phyloP scores from a whole-genome alignment of 768 basidiomycete species.

The Mycena kentingensis region DNA sequence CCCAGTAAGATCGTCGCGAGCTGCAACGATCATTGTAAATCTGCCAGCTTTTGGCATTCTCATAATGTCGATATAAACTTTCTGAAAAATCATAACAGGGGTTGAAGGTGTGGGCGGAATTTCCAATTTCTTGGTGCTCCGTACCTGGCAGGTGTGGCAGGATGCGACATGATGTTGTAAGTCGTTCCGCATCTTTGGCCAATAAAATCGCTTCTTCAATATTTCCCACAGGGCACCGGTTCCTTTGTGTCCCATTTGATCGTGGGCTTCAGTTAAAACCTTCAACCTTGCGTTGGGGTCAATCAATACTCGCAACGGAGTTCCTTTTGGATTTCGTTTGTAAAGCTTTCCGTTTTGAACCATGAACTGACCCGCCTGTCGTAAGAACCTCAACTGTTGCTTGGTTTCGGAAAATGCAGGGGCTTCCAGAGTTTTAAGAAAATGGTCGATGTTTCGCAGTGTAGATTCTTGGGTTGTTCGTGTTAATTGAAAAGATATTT shows the following conservation, averaged over 20 bases:
- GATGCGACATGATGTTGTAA: conserved; percentile 28
- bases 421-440: conserved; percentile 16
- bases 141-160: too few species aligned
- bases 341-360: conserved; percentile 9
- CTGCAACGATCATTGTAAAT: conserved; percentile 5
- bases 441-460: conserved; percentile 13
- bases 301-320: conserved; percentile 5
- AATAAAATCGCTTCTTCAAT: conserved; percentile 24
- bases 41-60: conserved; percentile 23
- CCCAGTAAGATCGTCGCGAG: conserved; percentile 26
- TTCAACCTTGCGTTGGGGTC: conserved; percentile 8
- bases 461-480: background rate
- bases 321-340: background rate
- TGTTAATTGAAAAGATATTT: background rate
- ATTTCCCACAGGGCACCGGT: conserved; percentile 10
- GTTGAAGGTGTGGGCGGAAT: conserved; percentile 13
- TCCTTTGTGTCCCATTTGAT: conserved; percentile 27
- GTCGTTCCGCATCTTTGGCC: conserved; percentile 25
- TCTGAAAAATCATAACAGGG: conserved; percentile 9
- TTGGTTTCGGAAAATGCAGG: conserved; percentile 2
- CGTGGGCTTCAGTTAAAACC: conserved; percentile 22
- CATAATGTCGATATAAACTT: conserved; percentile 23
- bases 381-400: conserved; percentile 10
- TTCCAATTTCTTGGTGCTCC: conserved; percentile 11
- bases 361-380: conserved; percentile 13